Evolutionary conservation across 1,284 basidiomycete species (phyloP).

Genomic region (Puccinia triticina): DNA sequence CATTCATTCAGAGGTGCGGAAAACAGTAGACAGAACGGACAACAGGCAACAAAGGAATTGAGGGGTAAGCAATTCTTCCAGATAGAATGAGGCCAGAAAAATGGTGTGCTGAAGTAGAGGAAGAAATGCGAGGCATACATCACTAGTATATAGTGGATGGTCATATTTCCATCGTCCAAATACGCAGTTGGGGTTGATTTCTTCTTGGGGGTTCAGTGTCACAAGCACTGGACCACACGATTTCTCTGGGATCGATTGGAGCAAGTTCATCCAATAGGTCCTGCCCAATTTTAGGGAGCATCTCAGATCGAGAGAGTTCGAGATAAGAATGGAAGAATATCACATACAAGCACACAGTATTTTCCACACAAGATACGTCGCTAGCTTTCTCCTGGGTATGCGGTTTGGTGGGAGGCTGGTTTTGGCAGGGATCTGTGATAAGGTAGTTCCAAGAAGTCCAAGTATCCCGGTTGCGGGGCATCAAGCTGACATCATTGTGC

Average conservation of each 20-base stretch:
- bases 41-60: background rate
- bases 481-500: constrained; percentile 66
- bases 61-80: constrained; percentile 50
- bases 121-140: constrained; percentile 58
- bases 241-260: constrained; percentile 70
- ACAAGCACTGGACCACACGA: constrained; percentile 73
- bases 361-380: constrained; percentile 63
- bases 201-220: constrained; percentile 74
- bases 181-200: constrained; percentile 63
- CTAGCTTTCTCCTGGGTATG: constrained; percentile 67
- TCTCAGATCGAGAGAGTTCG: background rate
- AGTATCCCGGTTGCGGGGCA: background rate
- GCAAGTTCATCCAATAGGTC: constrained; percentile 75
- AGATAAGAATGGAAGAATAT: background rate
- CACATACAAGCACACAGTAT: constrained; percentile 42
- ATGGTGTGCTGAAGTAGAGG: background rate
- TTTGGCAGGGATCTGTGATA: constrained; percentile 56
- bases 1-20: constrained; percentile 48
- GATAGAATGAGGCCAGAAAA: constrained; percentile 47
- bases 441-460: constrained; percentile 48
- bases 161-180: constrained; percentile 69
- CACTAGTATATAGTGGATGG: constrained; percentile 69
- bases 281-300: constrained; percentile 4
- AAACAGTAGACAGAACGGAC: background rate
- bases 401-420: constrained; percentile 69